Evolutionary conservation across 2,329 filamentous ascomycete species (phyloP).

Genomic region (Phyllosticta citriasiana): DNA sequence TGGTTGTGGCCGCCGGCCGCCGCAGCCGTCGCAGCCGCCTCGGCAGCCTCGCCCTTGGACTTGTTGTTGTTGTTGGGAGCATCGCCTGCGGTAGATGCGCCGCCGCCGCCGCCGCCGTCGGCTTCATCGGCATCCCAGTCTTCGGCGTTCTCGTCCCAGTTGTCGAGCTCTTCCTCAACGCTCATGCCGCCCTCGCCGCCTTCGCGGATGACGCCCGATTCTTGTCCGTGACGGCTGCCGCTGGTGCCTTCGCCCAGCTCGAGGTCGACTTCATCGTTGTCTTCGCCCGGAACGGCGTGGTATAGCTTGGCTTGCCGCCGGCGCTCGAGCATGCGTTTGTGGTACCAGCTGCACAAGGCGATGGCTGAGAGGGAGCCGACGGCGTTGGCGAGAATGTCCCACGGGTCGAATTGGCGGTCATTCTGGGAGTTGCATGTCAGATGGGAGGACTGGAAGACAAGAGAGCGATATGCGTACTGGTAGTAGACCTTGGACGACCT

Average conservation of each 20-base stretch:
- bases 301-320: constrained; percentile 73
- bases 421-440: constrained; percentile 22
- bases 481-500: constrained; percentile 65
- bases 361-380: constrained; percentile 65
- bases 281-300: constrained; percentile 53
- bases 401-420: constrained; percentile 56
- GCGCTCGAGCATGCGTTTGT: constrained; percentile 88
- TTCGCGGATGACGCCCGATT: constrained; percentile 49
- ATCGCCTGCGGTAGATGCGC: not conserved
- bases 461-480: constrained; percentile 43
- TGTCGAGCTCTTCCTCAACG: constrained; percentile 77
- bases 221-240: constrained; percentile 35
- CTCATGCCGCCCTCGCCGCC: constrained; percentile 21
- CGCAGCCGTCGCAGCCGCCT: not conserved
- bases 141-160: constrained; percentile 81
- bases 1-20: not conserved
- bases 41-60: not conserved
- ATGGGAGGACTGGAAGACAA: not conserved
- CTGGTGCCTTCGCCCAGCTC: constrained; percentile 59
- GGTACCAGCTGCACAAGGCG: constrained; percentile 78
- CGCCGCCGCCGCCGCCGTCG: constrained; percentile 13
- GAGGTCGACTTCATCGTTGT: constrained; percentile 44
- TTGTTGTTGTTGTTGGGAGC: not conserved
- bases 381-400: constrained; percentile 81
- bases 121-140: constrained; percentile 55